phyloP scores from a whole-genome alignment of 148 eudicot species.

The Talinum fruticosum region DNA sequence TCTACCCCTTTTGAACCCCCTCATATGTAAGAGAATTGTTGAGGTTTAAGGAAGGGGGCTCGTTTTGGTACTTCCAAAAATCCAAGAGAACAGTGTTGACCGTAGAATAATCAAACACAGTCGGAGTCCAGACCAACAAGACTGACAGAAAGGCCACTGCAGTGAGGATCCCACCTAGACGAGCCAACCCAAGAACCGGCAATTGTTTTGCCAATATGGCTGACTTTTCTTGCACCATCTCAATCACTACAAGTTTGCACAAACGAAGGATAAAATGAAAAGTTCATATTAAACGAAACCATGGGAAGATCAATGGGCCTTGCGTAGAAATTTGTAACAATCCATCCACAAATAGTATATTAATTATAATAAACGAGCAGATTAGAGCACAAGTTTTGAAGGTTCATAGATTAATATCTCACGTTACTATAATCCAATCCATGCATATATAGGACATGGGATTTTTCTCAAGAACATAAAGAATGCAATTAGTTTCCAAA shows the following conservation, averaged over 20 bases:
- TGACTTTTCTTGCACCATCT: slow-evolving; percentile 37
- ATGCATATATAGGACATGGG: no score
- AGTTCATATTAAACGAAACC: no score
- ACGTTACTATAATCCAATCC: no score
- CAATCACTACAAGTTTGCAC: slow-evolving; percentile 15
- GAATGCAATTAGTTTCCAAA: no score
- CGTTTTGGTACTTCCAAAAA: slow-evolving; percentile 35
- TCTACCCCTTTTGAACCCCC: slow-evolving; percentile 8
- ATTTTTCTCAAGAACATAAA: no score
- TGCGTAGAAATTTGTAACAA: no score
- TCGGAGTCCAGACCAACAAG: slow-evolving; percentile 32
- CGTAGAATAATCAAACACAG: slow-evolving; percentile 29
- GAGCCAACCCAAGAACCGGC: slow-evolving; percentile 31
- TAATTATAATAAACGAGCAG: no score
- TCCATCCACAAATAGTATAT: no score
- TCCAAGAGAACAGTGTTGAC: slow-evolving; percentile 21
- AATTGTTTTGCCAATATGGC: slow-evolving; percentile 32
- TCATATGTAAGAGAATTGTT: not conserved
- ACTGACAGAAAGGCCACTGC: slow-evolving; percentile 15
- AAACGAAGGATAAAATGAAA: not conserved
- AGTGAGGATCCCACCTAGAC: slow-evolving; percentile 31
- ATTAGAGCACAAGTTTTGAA: no score
- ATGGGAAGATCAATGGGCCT: no score
- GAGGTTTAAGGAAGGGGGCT: slow-evolving; percentile 1
- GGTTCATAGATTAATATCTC: no score